phyloP scores from a whole-genome alignment of 805 yeast genomes.

The Candida pini region DNA sequence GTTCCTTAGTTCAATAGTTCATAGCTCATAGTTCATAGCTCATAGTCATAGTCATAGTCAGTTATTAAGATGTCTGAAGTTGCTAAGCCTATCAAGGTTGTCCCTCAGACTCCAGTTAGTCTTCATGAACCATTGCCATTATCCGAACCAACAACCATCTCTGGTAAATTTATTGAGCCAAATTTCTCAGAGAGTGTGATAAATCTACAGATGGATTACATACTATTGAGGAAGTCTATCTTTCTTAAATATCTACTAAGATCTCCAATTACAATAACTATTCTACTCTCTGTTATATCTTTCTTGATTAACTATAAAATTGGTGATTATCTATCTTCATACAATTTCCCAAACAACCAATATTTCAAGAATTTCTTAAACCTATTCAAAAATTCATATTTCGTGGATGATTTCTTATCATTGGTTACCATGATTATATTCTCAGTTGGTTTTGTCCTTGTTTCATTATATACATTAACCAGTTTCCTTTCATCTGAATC shows the following conservation, averaged over 20 bases:
- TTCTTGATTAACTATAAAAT: constrained; percentile 13
- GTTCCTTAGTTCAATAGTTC: too few relatives aligned
- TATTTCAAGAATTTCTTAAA: constrained; percentile 6
- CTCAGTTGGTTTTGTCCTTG: constrained; percentile 34
- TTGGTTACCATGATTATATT: constrained; percentile 35
- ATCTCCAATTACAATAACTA: constrained; percentile 36
- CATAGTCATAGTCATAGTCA: too few relatives aligned
- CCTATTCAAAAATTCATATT: constrained; percentile 17
- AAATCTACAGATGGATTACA: constrained; percentile 59
- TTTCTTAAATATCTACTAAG: constrained; percentile 41
- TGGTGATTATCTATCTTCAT: constrained; percentile 17
- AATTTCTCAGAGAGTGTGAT: constrained; percentile 54
- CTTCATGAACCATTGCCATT: constrained; percentile 50
- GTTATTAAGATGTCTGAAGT: too few relatives aligned
- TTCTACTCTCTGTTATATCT: constrained; percentile 21
- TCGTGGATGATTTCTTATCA: constrained; percentile 25
- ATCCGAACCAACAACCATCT: constrained; percentile 47
- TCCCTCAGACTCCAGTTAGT: constrained; percentile 43
- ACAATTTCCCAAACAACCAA: constrained; percentile 14
- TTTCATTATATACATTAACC: constrained; percentile 36
- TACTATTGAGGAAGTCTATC: constrained; percentile 40
- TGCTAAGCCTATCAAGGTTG: too few relatives aligned
- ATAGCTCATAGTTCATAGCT: too few relatives aligned
- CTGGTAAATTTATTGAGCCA: constrained; percentile 46
- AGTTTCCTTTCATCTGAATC: constrained; percentile 41